phyloP scores from a whole-genome alignment of 768 basidiomycete genomes.

The Lentinus tigrinus region DNA sequence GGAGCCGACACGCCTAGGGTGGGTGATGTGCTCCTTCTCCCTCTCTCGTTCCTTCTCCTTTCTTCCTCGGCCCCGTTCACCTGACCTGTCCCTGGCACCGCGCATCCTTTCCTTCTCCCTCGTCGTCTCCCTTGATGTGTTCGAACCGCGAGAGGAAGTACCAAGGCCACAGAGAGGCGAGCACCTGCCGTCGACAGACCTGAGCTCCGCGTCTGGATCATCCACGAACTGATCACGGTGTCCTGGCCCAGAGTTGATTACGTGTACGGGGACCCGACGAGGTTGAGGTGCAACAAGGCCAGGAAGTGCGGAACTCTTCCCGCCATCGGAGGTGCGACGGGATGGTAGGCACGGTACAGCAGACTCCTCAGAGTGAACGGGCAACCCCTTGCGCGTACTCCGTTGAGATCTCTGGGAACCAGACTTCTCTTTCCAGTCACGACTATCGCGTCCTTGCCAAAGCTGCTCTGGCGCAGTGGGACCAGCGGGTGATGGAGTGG shows the following conservation, averaged over 20 bases:
- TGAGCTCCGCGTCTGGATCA: slow-evolving; percentile 21
- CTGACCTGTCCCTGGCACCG: slow-evolving; percentile 17
- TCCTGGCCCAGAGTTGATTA: slow-evolving; percentile 21
- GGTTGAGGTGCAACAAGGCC: slow-evolving; percentile 14
- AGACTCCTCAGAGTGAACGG: slow-evolving; percentile 2
- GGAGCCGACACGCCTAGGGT: slow-evolving; percentile 25
- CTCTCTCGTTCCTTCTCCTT: slow-evolving; percentile 8
- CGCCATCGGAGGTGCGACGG: slow-evolving; percentile 1
- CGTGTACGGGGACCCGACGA: slow-evolving; percentile 15
- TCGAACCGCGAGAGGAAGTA: slow-evolving; percentile 19
- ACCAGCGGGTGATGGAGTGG: slow-evolving; percentile 13
- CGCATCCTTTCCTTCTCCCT: slow-evolving; percentile 23
- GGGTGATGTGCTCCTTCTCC: slow-evolving; percentile 26
- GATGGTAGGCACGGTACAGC: slow-evolving; percentile 3
- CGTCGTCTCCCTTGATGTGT: slow-evolving; percentile 21
- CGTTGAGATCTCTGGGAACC: slow-evolving; percentile 14
- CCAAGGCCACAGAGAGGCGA: slow-evolving; percentile 33
- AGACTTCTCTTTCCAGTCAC: slow-evolving; percentile 8
- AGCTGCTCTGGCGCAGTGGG: slow-evolving; percentile 1
- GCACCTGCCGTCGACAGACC: slow-evolving; percentile 29
- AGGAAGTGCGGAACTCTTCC: slow-evolving; percentile 8
- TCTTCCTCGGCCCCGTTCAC: slow-evolving; percentile 23
- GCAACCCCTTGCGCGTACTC: slow-evolving; percentile 13
- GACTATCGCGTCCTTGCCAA: slow-evolving; percentile 7
- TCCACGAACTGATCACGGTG: slow-evolving; percentile 8